phyloP scores from a whole-genome alignment of 2,329 filamentous ascomycete genomes.

The Monilinia fructicola region DNA sequence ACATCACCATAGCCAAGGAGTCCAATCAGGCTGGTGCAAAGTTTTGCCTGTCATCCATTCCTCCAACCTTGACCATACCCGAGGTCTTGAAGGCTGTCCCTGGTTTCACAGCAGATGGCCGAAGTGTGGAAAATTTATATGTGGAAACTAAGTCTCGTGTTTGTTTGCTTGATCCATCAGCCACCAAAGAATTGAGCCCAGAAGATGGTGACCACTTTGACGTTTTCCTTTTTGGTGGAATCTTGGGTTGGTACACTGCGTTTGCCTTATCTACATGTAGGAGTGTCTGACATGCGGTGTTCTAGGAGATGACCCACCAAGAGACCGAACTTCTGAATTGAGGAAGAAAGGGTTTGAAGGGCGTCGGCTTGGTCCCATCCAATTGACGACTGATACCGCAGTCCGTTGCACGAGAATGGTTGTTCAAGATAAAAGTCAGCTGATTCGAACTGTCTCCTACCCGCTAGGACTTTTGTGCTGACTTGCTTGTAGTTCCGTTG shows the following conservation, averaged over 20 bases:
- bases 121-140: conserved; percentile 82
- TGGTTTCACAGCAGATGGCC: conserved; percentile 69
- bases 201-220: conserved; percentile 82
- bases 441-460: neutral
- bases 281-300: conserved; percentile 29
- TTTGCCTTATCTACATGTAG: conserved; percentile 10
- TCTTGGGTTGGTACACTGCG: conserved; percentile 64
- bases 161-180: conserved; percentile 86
- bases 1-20: conserved; percentile 82
- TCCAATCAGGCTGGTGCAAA: conserved; percentile 63
- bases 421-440: conserved; percentile 75
- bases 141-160: conserved; percentile 69
- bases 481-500: conserved; percentile 60
- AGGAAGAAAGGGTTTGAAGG: conserved; percentile 90
- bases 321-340: conserved; percentile 94
- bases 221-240: conserved; percentile 92
- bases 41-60: conserved; percentile 83
- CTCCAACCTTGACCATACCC: conserved; percentile 65
- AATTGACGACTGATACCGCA: conserved; percentile 98
- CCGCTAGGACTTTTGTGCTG: conserved; percentile 13
- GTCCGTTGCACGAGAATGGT: conserved; percentile 91
- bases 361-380: conserved; percentile 81
- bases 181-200: conserved; percentile 75
- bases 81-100: conserved; percentile 53
- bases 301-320: conserved; percentile 85